Evolutionary conservation across 2,329 filamentous ascomycete genomes (phyloP), one percentile per base, ranked within the genome.

Genomic region (Alternaria rosae): DNA sequence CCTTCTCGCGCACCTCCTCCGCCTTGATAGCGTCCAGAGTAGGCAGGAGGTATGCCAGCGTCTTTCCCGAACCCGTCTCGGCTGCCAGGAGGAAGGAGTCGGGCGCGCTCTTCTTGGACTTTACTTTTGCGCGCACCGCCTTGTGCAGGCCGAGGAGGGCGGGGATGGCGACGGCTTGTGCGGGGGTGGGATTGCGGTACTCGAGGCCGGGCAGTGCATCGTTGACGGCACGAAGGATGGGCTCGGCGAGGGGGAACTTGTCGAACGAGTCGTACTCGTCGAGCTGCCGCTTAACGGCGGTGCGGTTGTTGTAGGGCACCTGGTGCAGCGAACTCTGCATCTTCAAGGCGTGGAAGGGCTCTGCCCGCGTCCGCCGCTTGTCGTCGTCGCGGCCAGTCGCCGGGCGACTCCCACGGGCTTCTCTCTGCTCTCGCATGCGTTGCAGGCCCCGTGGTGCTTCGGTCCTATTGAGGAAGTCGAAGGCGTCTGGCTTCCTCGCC

Each of bases 31-130:
- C 91, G 79, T 99, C 89, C 54, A 99, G 84, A 15, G 90, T 86
- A 0, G 95, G 96, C 6, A 97, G 81, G 6, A 98, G 83, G 76
- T 99, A 99, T 9, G 95, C 93, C 64, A 99, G 83, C 1, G 95
- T 99, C 83, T 99, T 99, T 62, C 95, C 95, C 0, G 95, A 98
- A 12, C 95, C 95, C 0, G 95, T 99, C 83, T 99, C 95, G 11
- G 95, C 95, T 5, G 95, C 95, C 52, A 99, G 85, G 12, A 99
- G 85, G 75, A 92, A 97, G 54, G 89, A 85, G 56, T 88, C 82
- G 73, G 87, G 85, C n/a, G 67, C 80, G 67, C 75, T 75, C 72
- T 61, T 64, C 54, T 71, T 74, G 3, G 76, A 57, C 6, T 64
- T 67, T 38, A 72, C 55, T 43, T 64, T 66, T 42, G 75, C 78